phyloP scores from a whole-genome alignment of 164 flowering plant genomes.

The Magnolia kwangsiensis region DNA sequence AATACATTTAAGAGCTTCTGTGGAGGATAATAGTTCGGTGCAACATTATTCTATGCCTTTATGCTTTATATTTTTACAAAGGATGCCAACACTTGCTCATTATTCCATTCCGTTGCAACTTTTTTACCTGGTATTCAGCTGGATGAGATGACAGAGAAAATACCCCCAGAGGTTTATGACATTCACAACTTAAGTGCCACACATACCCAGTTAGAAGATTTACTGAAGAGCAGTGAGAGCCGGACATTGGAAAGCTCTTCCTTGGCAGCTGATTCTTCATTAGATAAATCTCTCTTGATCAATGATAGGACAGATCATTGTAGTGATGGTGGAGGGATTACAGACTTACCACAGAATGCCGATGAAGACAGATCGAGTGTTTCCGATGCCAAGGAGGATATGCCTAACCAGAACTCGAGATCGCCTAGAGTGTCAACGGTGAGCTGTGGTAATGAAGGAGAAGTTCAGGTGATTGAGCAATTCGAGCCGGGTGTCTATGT shows the following conservation, averaged over 20 bases:
- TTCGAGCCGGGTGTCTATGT: slow-evolving; percentile 91
- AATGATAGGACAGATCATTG: slow-evolving; percentile 15
- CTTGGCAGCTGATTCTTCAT: slow-evolving; percentile 11
- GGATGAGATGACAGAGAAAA: slow-evolving; percentile 45
- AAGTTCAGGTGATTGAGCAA: slow-evolving; percentile 54
- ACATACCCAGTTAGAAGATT: slow-evolving; percentile 45
- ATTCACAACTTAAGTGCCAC: slow-evolving; percentile 39
- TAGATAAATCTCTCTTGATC: slow-evolving; percentile 11
- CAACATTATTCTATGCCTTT: neutral
- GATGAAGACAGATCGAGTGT: slow-evolving; percentile 18
- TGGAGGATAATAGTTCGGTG: no score
- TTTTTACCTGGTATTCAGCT: slow-evolving; percentile 36
- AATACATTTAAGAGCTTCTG: no score
- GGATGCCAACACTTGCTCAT: neutral
- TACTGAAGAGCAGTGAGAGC: slow-evolving; percentile 22
- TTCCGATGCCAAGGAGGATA: slow-evolving; percentile 22
- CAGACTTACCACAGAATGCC: slow-evolving; percentile 16
- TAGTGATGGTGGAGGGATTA: slow-evolving; percentile 11
- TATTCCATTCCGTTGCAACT: neutral
- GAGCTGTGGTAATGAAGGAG: slow-evolving; percentile 27
- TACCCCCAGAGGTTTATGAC: slow-evolving; percentile 56
- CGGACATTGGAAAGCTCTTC: slow-evolving; percentile 22
- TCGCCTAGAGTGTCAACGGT: slow-evolving; percentile 17
- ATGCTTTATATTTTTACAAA: neutral
- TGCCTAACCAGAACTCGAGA: slow-evolving; percentile 23